Base-by-base conservation (phyloP, 192 early-diverging fungal genomes). In the Thoreauomyces humboldtii region DNA sequence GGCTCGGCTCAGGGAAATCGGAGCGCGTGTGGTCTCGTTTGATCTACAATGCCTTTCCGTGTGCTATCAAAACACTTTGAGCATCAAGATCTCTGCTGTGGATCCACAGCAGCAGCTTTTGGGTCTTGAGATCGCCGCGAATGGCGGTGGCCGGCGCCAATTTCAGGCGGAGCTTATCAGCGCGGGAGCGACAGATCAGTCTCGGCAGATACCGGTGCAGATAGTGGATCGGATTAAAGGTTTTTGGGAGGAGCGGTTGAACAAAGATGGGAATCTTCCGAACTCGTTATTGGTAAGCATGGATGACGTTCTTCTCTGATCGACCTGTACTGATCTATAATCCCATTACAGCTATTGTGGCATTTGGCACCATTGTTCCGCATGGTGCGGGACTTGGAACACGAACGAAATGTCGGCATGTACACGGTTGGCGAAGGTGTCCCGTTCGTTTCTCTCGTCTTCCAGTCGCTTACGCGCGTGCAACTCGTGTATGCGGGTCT, bases 1-100 rank as follows among this genome's bases (percentile, higher is more conserved):
- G 24, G 24, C 12, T 14, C 7, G 62, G 6, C 62, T 64, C 1
- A 51, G 4, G n/a, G 35, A 64, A 24, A 64, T 64, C 22, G 62
- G 62, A 15, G 50, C 54, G n/a, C 21, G 19, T 15, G 15, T 64
- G 24, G 50, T 54, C 24, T 37, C 48, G 3, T 64, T 64, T 27
- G 62, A 64, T 25, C 34, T 64, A 21, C 35, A 27, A 37, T 33
- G 22, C 25, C 50, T 64, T 1, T 53, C 43, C 19, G 15, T 64
- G 14, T 54, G 28, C 4, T 57, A 7, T 19, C 17, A 37, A 15
- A 4, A 57, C 14, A 57, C 34, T 6, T 27, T 61, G 6, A 11
- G 46, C 21, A 14, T 61, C n/a, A n/a, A n/a, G n/a, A n/a, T n/a
- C n/a, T n/a, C n/a, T n/a, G n/a, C n/a, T n/a, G n/a, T n/a, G n/a